Percentiles rank a stretch among this genome's conserved stretches.
Evolutionary conservation across 441 rosid genomes (phyloP).

Genomic region (Kokia cookei): DNA sequence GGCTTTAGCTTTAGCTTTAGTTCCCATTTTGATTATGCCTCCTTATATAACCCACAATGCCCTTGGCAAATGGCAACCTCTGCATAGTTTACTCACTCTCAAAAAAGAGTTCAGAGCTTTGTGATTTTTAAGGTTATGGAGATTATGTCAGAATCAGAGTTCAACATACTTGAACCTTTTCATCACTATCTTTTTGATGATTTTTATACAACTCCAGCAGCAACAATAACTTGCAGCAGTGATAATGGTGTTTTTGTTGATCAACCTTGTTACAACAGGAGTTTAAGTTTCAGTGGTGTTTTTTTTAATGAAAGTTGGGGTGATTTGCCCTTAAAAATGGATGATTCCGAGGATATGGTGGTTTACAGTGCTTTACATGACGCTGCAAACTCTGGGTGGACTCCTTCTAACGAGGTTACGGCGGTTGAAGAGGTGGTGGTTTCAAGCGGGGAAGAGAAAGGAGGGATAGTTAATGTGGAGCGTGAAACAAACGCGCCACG

Average conservation of each 20-base stretch:
- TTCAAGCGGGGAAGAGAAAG: not conserved
- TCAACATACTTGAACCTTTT: not conserved
- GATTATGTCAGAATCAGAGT: not conserved
- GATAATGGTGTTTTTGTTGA: not conserved
- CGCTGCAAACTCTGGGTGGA: constrained; percentile 28
- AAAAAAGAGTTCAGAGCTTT: not conserved
- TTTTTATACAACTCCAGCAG: not conserved
- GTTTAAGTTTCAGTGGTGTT: constrained; percentile 9
- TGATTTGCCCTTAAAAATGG: constrained; percentile 21
- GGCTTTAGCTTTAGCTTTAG: not conserved
- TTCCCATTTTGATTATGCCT: not conserved
- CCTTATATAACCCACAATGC: not conserved
- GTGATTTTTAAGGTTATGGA: not conserved
- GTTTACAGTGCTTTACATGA: constrained; percentile 27
- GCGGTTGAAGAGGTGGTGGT: not conserved
- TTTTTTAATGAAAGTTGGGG: constrained; percentile 23
- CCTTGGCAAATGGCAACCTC: not conserved
- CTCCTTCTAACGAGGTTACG: constrained; percentile 5
- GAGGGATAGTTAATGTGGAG: not conserved
- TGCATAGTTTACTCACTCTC: not conserved
- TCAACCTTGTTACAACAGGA: constrained; percentile 4
- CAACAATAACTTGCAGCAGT: not conserved
- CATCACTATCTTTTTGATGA: not conserved
- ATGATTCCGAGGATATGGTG: constrained; percentile 30
- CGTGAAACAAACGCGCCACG: not conserved